Base-by-base conservation (phyloP, 2,329 filamentous ascomycete species). In the Westerdykella aurantiaca region DNA sequence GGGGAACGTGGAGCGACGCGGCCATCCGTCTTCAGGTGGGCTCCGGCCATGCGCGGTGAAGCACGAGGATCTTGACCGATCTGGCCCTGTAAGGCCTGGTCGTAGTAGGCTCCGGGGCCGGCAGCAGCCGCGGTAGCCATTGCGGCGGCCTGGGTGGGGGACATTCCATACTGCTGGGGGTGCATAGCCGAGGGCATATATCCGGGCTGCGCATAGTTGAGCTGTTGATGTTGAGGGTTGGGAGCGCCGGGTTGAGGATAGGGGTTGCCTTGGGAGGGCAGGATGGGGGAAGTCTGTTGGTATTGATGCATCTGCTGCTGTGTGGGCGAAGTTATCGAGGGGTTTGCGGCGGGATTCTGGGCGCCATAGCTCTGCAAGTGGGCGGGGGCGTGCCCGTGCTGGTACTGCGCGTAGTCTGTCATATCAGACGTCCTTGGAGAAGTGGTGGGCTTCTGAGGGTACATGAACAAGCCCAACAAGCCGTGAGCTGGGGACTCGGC, bases 61-160 rank as follows among this genome's bases (percentile, higher is more conserved):
- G 81, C 85, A 45, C 76, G 69, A 21, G 73, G 69, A 21, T 76
- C 74, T 53, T 73, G 74, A 9, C 67, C 63, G 51, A 78, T 68
- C 78, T 85, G 67, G 68, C 77, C 70, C 76, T 76, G 71, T 76
- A 80, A 82, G 16, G 56, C 47, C 80, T 76, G 58, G 43, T 85
- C 81, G 49, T 85, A 84, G 55, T 85, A 86, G 9, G 58, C 64
- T 50, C 72, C 80, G 48, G 88, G 85, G 34, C 91, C 90, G 5
- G 89, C 90, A 10, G 91, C 91, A 1, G 91, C 90, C 14, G 91
- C 91, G 1, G 90, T 95, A 17, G 86, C 90, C 87, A 95, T 93
- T 46, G 90, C 90, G 39, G 91, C 90, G 12, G 89, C 89, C 68
- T 95, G 88, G 38, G 89, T 88, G 16, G 85, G 80, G 29, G 85